Percentiles rank a stretch among this genome's conserved stretches.
Conservation (phyloP, 306 rosid species). For the Acacia crassicarpa region DNA sequence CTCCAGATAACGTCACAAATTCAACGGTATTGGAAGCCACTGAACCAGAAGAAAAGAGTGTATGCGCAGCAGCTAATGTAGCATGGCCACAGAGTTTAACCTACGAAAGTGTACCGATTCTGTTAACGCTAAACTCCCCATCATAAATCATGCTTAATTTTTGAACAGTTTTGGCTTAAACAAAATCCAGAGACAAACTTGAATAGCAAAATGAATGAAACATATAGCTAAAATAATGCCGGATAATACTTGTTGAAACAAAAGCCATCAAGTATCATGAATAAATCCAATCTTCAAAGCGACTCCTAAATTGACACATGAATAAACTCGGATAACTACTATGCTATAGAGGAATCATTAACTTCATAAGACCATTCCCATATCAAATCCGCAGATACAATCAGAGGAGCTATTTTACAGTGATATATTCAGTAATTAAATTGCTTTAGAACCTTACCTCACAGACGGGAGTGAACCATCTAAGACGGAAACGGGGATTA, state of each 20-base stretch:
- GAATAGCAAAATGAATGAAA: background rate
- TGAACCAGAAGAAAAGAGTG: conserved; percentile 50
- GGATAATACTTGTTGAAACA: background rate
- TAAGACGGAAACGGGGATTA: conserved; percentile 56
- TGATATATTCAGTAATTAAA: background rate
- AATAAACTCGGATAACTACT: background rate
- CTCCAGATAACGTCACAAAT: conserved; percentile 68
- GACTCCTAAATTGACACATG: background rate
- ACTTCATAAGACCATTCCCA: background rate
- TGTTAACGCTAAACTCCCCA: background rate
- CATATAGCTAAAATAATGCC: background rate
- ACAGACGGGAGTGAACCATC: conserved; percentile 83
- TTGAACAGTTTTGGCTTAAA: background rate
- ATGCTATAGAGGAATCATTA: background rate
- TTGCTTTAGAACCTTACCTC: background rate
- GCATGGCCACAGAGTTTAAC: conserved; percentile 88
- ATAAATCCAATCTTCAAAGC: background rate
- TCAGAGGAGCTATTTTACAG: background rate
- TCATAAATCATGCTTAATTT: background rate
- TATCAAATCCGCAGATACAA: background rate
- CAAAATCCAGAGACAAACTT: background rate
- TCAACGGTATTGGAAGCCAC: conserved; percentile 46
- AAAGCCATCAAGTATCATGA: background rate
- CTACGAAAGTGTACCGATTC: conserved; percentile 35
- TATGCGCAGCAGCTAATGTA: conserved; percentile 75